These are phyloP conservation scores for Cubamyces sp. DNA, from an alignment of 768 basidiomycete species.

Conservation along the genomic window DNA sequence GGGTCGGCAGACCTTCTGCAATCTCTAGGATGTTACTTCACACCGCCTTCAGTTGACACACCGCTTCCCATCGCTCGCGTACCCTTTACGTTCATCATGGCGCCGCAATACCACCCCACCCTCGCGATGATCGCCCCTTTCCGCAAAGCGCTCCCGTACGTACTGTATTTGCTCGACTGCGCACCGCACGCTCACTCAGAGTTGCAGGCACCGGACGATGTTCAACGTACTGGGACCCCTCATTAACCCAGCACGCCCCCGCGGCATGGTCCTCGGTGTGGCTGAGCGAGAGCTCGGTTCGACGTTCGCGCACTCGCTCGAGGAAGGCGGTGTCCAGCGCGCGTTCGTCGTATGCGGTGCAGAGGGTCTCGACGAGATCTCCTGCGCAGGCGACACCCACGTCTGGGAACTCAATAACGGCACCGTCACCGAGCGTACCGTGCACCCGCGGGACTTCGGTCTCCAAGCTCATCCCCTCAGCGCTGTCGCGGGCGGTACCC, in stretches of 20 bases:
- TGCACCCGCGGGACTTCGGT: slow-evolving; percentile 81
- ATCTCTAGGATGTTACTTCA: slow-evolving; percentile 78
- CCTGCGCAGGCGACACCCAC: slow-evolving; percentile 87
- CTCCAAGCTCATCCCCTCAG: slow-evolving; percentile 69
- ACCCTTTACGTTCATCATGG: slow-evolving; percentile 93
- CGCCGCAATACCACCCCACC: slow-evolving; percentile 90
- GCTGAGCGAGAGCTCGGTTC: slow-evolving; percentile 79
- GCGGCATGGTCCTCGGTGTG: slow-evolving; percentile 90
- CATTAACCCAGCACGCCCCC: slow-evolving; percentile 87
- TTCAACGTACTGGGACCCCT: slow-evolving; percentile 96
- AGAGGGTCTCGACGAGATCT: slow-evolving; percentile 94
- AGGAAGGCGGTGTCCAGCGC: slow-evolving; percentile 73
- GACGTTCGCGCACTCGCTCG: slow-evolving; percentile 78
- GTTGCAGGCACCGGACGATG: slow-evolving; percentile 66
- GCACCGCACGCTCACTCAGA: not conserved
- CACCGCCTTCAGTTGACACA: slow-evolving; percentile 60
- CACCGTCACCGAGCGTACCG: slow-evolving; percentile 57
- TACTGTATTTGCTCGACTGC: not conserved
- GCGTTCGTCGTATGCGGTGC: slow-evolving; percentile 93
- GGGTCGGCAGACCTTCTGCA: slow-evolving; percentile 94
- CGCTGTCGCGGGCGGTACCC: slow-evolving; percentile 72
- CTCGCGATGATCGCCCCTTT: slow-evolving; percentile 82
- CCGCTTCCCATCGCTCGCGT: slow-evolving; percentile 59
- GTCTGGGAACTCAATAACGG: slow-evolving; percentile 83
- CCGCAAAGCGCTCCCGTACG: slow-evolving; percentile 83